Evolutionary conservation across 2,329 filamentous ascomycete species (phyloP).

Genomic region (Ploettnerulaceae sp.): DNA sequence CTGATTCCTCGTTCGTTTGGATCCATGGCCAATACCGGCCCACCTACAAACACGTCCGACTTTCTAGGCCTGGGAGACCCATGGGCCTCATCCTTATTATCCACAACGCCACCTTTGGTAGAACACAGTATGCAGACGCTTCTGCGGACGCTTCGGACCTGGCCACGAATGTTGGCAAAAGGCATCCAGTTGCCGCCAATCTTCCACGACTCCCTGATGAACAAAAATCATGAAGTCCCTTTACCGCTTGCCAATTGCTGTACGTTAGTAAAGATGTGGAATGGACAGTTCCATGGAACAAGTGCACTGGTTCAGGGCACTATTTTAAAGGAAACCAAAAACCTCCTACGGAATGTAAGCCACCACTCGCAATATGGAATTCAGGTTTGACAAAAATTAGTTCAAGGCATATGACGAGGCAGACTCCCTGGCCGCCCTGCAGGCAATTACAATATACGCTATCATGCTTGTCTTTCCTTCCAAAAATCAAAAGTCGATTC

Average conservation of each 20-base stretch:
- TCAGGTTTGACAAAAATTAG: slow-evolving; percentile 21
- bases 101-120: slow-evolving; percentile 10
- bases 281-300: slow-evolving; percentile 30
- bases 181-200: slow-evolving; percentile 37
- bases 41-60: not conserved
- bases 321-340: slow-evolving; percentile 33
- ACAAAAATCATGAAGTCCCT: slow-evolving; percentile 12
- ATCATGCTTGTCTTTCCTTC: slow-evolving; percentile 38
- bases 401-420: slow-evolving; percentile 34
- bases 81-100: slow-evolving; percentile 9
- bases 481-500: slow-evolving; percentile 22
- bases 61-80: not conserved
- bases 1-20: not conserved
- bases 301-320: slow-evolving; percentile 34
- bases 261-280: slow-evolving; percentile 37
- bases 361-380: not conserved
- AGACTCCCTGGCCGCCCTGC: slow-evolving; percentile 35
- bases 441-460: slow-evolving; percentile 37
- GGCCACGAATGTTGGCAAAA: slow-evolving; percentile 38
- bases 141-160: slow-evolving; percentile 36
- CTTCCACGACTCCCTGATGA: slow-evolving; percentile 33
- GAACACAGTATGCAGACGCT: slow-evolving; percentile 34
- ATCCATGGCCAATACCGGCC: not conserved
- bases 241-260: slow-evolving; percentile 36
- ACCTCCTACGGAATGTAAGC: slow-evolving; percentile 33